Base-by-base conservation (phyloP, 2,329 filamentous ascomycete genomes). In the Mycocentrospora acerina region DNA sequence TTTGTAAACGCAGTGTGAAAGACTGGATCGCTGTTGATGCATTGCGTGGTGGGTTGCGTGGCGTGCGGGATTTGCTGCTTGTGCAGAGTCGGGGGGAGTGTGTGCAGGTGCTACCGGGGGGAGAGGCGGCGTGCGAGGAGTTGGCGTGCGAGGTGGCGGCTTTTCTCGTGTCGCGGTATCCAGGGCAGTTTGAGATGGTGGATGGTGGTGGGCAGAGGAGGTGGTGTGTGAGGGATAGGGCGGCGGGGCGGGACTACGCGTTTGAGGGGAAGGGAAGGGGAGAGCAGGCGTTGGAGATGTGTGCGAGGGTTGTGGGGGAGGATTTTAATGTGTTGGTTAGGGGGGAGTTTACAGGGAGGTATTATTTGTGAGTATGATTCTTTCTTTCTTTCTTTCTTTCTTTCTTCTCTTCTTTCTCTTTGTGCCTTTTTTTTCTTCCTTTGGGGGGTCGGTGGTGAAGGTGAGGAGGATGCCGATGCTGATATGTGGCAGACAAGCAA, bases 311-410 rank as follows among this genome's bases (percentile, higher is more conserved):
- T 13, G 69, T 71, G 1, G 73, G 72, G 69, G 76, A 78, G 51
- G 76, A 79, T 43, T 68, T 79, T 40, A 76, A 70, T 33, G 64
- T 80, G 25, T 47, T 78, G 25, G 61, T 72, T 42, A 69, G 69
- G 45, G 53, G 66, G 32, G 67, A 70, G 10, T 69, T 68, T 14
- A 72, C 72, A 6, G 69, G 65, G 7, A 67, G 74, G 40, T 74
- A 76, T 45, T 71, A 72, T 36, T 53, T 79, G 72, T 65, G 44
- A 70, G 60, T 55, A 2, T 7, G 9, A 8, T 14, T 9, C 7
- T 15, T 4, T 12, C 7, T n/a, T n/a, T 18, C 4, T n/a, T n/a
- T n/a, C n/a, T n/a, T n/a, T n/a, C n/a, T n/a, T n/a, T n/a, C n/a
- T n/a, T n/a, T n/a, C n/a, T n/a, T n/a, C n/a, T n/a, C n/a, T n/a